Evolutionary conservation across 2,329 filamentous ascomycete species (phyloP), one percentile per base, ranked within the genome.

Genomic region (Dryadomyces quercus-mongolicae): DNA sequence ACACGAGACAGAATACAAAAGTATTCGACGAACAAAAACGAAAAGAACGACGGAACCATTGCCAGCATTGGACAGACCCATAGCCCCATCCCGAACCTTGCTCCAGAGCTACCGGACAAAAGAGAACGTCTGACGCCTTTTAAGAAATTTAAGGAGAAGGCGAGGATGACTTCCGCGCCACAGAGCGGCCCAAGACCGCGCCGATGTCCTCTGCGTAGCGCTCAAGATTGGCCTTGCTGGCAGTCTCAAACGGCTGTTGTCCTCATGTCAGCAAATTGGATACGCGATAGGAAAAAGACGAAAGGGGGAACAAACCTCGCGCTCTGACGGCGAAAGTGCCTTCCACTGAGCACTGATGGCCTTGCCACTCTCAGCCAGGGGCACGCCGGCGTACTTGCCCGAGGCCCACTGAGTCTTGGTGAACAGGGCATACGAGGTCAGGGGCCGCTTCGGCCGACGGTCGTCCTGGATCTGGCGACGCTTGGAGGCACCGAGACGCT

Each of bases 391-490:
- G 25, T 60, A 59, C 0, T 65, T 61, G 44, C 66, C 67, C 34
- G 63, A 61, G 8, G 60, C 60, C 63, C 66, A 71, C 55, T 68
- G 68, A 12, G 68, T 62, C 62, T 68, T 67, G 55, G 68, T 54
- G 63, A 66, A 81, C 4, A 66, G 54, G 9, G 53, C 49, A 58
- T 62, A 79, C 25, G 69, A 22, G 13, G 53, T 61, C 13, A 40
- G 0, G 12, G 70, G 60, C 40, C 58, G 60, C 63, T 71, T 73
- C 58, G 78, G 78, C 38, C 67, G 57, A 44, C 78, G 77, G 2
- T 71, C 65, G 60, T 82, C 78, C 2, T 57, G 58, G 58, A 81
- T 71, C 18, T 53, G 1, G 18, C 52, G 3, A 21, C 20, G 54
- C 46, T 58, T 63, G 61, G 59, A 63, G 61, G 50, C 61, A 52